Conservation (phyloP, 306 rosid genomes). For the Lupinus albus region DNA sequence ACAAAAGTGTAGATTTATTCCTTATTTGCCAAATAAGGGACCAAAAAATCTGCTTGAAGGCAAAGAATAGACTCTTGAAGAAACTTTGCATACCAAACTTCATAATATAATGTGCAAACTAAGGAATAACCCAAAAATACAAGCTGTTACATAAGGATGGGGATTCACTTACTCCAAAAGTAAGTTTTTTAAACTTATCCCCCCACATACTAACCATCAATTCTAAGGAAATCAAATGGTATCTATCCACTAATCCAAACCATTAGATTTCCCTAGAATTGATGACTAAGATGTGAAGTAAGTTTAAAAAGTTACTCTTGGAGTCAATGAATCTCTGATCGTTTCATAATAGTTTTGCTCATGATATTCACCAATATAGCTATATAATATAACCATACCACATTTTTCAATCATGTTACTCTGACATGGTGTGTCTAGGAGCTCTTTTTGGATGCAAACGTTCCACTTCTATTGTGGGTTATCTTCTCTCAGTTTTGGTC, state of each 20-base stretch:
- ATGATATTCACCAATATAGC: neutral
- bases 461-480: constrained; percentile 40
- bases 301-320: no score
- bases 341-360: neutral
- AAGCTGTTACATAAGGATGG: neutral
- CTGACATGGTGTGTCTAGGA: constrained; percentile 50
- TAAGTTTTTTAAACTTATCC: no score
- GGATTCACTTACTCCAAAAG: no score
- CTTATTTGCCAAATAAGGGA: no score
- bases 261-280: no score
- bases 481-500: constrained; percentile 46
- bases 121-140: constrained; percentile 16
- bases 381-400: neutral
- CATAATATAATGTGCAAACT: neutral
- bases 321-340: no score
- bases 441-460: constrained; percentile 52
- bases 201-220: no score
- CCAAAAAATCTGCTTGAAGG: constrained; percentile 11
- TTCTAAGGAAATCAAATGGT: no score
- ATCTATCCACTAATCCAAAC: no score
- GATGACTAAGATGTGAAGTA: no score
- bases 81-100: neutral
- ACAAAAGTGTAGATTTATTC: no score
- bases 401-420: constrained; percentile 1
- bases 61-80: constrained; percentile 37